Base-by-base conservation (phyloP, 305 asterid genomes). In the Striga hermonthica region DNA sequence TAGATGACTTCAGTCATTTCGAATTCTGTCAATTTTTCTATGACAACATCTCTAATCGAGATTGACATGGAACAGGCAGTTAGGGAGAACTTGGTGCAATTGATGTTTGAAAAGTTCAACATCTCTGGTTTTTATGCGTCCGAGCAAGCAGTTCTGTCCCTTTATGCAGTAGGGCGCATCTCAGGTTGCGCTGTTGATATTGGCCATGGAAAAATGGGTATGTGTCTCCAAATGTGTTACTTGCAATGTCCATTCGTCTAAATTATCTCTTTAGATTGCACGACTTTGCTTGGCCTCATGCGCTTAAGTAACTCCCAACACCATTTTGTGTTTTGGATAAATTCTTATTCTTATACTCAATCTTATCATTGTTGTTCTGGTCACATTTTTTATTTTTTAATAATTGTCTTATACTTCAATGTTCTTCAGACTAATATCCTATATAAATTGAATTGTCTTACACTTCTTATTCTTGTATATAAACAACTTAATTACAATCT, bases 21-120 rank as follows among this genome's bases (percentile, higher is more conserved):
- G 39, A 35, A 22, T 63, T 57, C 52, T n/a, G 59, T 9, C 38
- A 8, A 52, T 60, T 50, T 69, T 76, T 74, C 57, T 50, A 35
- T 50, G 31, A 52, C 61, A 11, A 35, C 52, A 53, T 40, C 31
- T 62, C 64, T 38, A 52, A 34, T 61, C 9, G 28, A 4, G 3
- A 40, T 64, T 6, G 6, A 40, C 68, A 44, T 78, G 61, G 38
- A 68, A 75, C 96, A 90, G 97, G 96, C 95, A 56, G 74, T 83
- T 37, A 75, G 97, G 79, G 98, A 92, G 77, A 95, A 86, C 58
- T 72, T 92, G 85, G 97, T 92, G 81, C 98, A 92, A 57, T 44
- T 92, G 89, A 87, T 92, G 98, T 92, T 92, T 80, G 98, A 92
- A 68, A 92, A 88, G 6, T 92, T 92, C 81, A 89, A 92, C 61